Evolutionary conservation across 805 yeast species (phyloP), one percentile per base, ranked within the genome.

Genomic region (Spathaspora girioi): DNA sequence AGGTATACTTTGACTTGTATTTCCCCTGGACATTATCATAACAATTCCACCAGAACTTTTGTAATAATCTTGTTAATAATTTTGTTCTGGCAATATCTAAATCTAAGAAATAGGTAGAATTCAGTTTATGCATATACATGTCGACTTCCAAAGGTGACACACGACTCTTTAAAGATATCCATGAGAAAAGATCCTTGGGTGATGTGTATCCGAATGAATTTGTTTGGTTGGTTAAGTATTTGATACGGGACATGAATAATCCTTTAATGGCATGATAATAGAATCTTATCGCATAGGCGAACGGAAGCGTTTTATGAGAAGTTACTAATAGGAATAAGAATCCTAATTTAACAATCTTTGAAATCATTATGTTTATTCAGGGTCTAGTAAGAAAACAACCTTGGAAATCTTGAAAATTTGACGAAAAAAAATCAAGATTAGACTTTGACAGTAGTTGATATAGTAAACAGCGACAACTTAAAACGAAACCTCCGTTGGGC

Each of bases 71-170:
- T 20, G 80, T 68, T 70, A 90, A 70, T 50, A 85, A 67, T 51
- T 83, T 81, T 7, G 87, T 76, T 63, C 97, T 81, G 2, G 89
- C 83, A 55, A 90, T 75, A 63, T 92, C 97, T 63, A 89, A 72
- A 57, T 92, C 97, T 17, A 76, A 70, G 61, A 87, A 86, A 68
- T 92, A 93, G 1, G 96, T 87, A 6, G 93, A 83, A 65, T 93
- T 93, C 51, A 87, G 82, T 71, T 92, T 93, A 73, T 92, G 98
- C 46, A 90, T 60, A 62, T 89, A 89, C 72, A 88, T 80, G 67
- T 92, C 97, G 62, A 89, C 83, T 63, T 92, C 97, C 61, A 87
- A 68, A 7, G 87, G 82, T 1, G 93, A 84, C 27, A 87, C 87
- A 53, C 80, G 81, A 0, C 91, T 79, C 19, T 65, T 56, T 56